A percentile compares a stretch with the other conserved stretches of the same genome.
phyloP scores from a whole-genome alignment of 768 basidiomycete species.

The Roridomyces roridus region DNA sequence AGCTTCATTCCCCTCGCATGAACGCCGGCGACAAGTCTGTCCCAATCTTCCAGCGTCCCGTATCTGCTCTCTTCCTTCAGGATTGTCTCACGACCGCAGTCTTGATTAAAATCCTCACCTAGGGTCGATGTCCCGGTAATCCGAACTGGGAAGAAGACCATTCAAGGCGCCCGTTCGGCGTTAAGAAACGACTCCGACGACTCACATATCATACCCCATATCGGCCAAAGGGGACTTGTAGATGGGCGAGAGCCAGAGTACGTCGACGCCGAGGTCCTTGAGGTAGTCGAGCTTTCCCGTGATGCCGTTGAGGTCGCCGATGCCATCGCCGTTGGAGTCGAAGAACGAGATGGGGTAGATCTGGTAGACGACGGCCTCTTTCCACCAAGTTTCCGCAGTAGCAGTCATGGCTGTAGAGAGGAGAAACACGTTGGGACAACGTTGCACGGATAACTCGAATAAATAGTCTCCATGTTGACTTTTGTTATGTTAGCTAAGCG shows the following conservation, averaged over 20 bases:
- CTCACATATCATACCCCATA: slow-evolving; percentile 77
- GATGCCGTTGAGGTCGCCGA: slow-evolving; percentile 76
- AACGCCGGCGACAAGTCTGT: slow-evolving; percentile 54
- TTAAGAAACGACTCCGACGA: too few relatives aligned
- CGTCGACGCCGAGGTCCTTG: slow-evolving; percentile 68
- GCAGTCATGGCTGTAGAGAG: not conserved
- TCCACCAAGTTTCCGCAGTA: slow-evolving; percentile 53
- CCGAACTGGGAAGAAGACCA: slow-evolving; percentile 48
- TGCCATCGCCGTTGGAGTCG: slow-evolving; percentile 74
- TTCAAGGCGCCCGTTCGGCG: not conserved
- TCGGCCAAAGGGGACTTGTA: slow-evolving; percentile 72
- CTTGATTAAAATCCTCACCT: not conserved
- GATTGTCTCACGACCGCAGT: too few relatives aligned
- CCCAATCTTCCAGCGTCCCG: slow-evolving; percentile 69
- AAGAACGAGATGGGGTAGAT: slow-evolving; percentile 76
- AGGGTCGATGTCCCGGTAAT: slow-evolving; percentile 69
- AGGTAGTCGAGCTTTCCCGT: slow-evolving; percentile 69
- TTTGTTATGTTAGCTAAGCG: too few relatives aligned
- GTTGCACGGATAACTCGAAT: too few relatives aligned
- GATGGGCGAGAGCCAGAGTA: slow-evolving; percentile 76
- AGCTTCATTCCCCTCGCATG: slow-evolving; percentile 75
- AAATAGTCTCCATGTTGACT: too few relatives aligned
- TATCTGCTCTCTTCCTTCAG: too few relatives aligned
- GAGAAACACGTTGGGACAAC: too few relatives aligned
- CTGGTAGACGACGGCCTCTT: slow-evolving; percentile 64